Conservation (phyloP, 345 rosid species). For the Ceriops decandra region DNA sequence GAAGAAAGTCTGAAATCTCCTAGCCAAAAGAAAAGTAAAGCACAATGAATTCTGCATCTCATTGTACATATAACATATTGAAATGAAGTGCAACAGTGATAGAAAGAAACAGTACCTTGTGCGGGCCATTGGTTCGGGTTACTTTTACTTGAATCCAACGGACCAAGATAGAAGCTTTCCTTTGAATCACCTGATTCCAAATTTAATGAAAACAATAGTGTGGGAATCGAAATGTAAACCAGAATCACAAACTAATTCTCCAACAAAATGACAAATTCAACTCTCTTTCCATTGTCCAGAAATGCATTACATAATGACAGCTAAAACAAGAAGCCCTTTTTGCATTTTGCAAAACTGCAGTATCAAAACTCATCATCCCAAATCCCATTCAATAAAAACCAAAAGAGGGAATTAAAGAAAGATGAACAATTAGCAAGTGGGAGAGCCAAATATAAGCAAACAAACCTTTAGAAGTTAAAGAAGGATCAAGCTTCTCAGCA, state of each 20-base stretch:
- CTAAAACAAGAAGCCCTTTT: no score
- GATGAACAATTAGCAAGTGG: neutral
- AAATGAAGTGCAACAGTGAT: no score
- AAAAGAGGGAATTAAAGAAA: neutral
- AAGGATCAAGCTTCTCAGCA: constrained; percentile 46
- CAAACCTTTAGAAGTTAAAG: constrained; percentile 39
- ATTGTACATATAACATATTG: neutral
- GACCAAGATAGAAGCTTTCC: constrained; percentile 71
- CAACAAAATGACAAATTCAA: neutral
- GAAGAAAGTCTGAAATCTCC: constrained; percentile 53
- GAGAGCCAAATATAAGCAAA: neutral
- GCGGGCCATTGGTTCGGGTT: constrained; percentile 70
- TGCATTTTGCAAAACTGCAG: no score
- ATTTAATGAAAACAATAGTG: neutral
- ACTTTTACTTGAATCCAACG: constrained; percentile 27
- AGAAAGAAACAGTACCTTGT: constrained; percentile 38
- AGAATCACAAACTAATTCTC: neutral
- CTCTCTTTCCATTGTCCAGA: no score
- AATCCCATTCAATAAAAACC: neutral
- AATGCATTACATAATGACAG: no score
- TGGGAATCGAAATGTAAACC: neutral
- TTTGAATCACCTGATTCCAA: constrained; percentile 58
- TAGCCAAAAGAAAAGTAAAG: constrained; percentile 11
- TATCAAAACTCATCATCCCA: no score
- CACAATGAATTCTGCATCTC: neutral